phyloP scores from a whole-genome alignment of 139 green algal species.

The Micractinium sp. region DNA sequence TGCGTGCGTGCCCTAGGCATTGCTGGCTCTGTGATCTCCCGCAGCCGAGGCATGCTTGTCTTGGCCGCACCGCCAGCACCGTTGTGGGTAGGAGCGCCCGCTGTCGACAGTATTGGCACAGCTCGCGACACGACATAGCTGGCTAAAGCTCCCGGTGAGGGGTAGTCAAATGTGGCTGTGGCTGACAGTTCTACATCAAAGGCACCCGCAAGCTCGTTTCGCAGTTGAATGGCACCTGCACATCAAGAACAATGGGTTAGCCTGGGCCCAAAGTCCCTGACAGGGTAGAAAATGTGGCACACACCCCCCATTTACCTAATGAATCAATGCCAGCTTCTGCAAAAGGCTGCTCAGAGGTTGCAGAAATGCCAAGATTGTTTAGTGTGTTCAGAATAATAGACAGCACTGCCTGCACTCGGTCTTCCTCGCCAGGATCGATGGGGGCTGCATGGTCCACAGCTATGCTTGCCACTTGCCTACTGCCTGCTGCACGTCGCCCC shows the following conservation, averaged over 20 bases:
- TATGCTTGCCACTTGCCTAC: neutral
- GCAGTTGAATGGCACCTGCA: slow-evolving; percentile 29
- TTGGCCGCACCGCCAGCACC: no score
- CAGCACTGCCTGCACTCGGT: neutral
- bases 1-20: no score
- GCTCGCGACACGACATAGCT: slow-evolving; percentile 16
- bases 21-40: no score
- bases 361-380: neutral
- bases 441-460: neutral
- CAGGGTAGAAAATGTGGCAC: neutral
- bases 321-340: slow-evolving; percentile 71
- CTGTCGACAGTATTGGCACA: no score
- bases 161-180: slow-evolving; percentile 59
- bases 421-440: neutral
- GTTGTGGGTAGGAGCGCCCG: no score
- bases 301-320: slow-evolving; percentile 29
- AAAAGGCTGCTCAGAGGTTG: slow-evolving; percentile 35
- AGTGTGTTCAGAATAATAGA: neutral
- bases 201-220: slow-evolving; percentile 25
- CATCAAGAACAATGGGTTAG: neutral
- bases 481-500: neutral
- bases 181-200: slow-evolving; percentile 53
- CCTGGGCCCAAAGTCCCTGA: no score
- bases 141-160: slow-evolving; percentile 43
- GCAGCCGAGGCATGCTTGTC: no score